Conservation (phyloP, 2,329 filamentous ascomycete genomes). For the Diaporthe sp. region DNA sequence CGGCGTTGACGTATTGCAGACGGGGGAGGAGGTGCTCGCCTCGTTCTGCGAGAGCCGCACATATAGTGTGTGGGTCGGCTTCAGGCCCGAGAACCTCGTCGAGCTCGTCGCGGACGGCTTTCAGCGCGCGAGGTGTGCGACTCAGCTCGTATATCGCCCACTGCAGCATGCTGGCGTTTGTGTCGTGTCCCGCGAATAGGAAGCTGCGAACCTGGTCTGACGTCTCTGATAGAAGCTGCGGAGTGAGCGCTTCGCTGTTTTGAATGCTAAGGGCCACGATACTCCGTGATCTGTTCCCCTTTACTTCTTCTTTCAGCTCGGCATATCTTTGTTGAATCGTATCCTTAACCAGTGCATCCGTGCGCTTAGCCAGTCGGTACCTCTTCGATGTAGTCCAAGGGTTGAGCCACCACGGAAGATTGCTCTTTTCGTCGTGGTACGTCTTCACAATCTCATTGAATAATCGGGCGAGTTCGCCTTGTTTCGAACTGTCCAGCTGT, state of each 20-base stretch:
- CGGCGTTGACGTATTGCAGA: slow-evolving; percentile 43
- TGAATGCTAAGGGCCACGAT: slow-evolving; percentile 52
- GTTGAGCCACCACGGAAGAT: slow-evolving; percentile 12
- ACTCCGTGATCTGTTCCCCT: slow-evolving; percentile 44
- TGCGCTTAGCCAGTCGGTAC: background rate
- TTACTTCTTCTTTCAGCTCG: background rate
- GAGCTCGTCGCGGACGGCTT: slow-evolving; percentile 52
- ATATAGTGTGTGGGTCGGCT: background rate
- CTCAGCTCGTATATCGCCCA: slow-evolving; percentile 56
- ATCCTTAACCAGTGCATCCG: background rate
- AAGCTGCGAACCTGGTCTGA: slow-evolving; percentile 56
- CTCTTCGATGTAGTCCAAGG: background rate
- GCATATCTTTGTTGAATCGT: background rate
- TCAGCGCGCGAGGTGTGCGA: slow-evolving; percentile 48
- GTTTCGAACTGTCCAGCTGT: background rate
- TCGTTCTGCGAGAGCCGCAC: slow-evolving; percentile 45
- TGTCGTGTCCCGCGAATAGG: slow-evolving; percentile 58
- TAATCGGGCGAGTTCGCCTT: background rate
- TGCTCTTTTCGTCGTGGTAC: slow-evolving; percentile 14
- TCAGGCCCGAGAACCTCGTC: slow-evolving; percentile 51
- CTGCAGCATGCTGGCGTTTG: slow-evolving; percentile 53
- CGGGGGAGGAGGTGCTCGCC: slow-evolving; percentile 31
- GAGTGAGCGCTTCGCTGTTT: slow-evolving; percentile 46
- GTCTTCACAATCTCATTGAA: background rate
- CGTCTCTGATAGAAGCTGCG: slow-evolving; percentile 48